These are phyloP conservation scores for Sherardia arvensis DNA, from an alignment of 257 asterid genomes.

Conservation along the genomic window DNA sequence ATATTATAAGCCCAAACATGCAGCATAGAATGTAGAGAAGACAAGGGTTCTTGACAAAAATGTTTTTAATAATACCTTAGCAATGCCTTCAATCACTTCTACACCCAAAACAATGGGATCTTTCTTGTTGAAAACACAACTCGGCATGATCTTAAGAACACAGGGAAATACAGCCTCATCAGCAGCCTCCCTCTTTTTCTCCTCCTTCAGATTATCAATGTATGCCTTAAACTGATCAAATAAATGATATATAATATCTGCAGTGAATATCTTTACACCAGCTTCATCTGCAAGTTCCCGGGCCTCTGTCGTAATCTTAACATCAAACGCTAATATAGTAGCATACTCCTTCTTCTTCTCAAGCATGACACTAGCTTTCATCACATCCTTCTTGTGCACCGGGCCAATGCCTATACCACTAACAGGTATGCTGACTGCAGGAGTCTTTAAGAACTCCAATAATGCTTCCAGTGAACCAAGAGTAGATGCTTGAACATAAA, in stretches of 20 bases:
- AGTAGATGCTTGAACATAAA: slow-evolving; percentile 95
- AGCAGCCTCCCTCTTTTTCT: slow-evolving; percentile 80
- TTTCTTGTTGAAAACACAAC: slow-evolving; percentile 79
- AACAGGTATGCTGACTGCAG: slow-evolving; percentile 84
- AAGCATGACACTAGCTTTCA: slow-evolving; percentile 98
- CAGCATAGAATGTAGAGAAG: neutral
- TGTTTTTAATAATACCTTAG: slow-evolving; percentile 41
- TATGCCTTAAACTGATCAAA: slow-evolving; percentile 95
- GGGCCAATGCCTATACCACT: slow-evolving; percentile 98
- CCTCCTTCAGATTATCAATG: slow-evolving; percentile 89
- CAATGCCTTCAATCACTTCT: slow-evolving; percentile 74
- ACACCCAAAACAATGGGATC: slow-evolving; percentile 96
- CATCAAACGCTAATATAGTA: slow-evolving; percentile 91
- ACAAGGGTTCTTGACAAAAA: neutral
- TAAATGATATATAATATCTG: slow-evolving; percentile 84
- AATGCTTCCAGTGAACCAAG: slow-evolving; percentile 96
- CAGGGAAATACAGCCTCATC: slow-evolving; percentile 98
- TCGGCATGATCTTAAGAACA: slow-evolving; percentile 79
- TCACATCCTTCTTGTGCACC: slow-evolving; percentile 86
- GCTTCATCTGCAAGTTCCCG: slow-evolving; percentile 85
- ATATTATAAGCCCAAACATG: slow-evolving; percentile 6
- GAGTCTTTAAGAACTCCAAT: slow-evolving; percentile 86
- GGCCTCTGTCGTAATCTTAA: slow-evolving; percentile 85
- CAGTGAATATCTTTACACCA: slow-evolving; percentile 75
- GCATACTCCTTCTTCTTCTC: slow-evolving; percentile 93